Percentiles rank a stretch among this genome's conserved stretches.
Conservation (phyloP, 2,329 filamentous ascomycete genomes). For the Nothophaeocryptopus gaeumannii region DNA sequence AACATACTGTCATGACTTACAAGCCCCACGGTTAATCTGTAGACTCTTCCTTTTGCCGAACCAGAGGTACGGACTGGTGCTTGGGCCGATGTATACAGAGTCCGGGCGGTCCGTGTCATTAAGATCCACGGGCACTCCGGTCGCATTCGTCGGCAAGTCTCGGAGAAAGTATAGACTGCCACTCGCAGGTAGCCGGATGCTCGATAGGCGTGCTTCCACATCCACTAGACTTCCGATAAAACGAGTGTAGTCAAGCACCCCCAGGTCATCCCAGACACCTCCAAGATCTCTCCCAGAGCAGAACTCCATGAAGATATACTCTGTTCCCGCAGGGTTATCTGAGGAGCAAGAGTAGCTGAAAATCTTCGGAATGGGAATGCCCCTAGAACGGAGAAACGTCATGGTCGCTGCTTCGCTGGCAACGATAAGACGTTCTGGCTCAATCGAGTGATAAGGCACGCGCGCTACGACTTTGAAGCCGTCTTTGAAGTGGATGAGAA, state of each 20-base stretch:
- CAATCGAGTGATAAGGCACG: conserved; percentile 21
- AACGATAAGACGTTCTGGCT: conserved; percentile 17
- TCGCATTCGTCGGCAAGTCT: conserved; percentile 22
- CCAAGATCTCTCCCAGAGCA: conserved; percentile 19
- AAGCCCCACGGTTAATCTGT: conserved; percentile 33
- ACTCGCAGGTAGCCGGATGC: conserved; percentile 32
- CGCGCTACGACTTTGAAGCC: conserved; percentile 25
- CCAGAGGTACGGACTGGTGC: conserved; percentile 31
- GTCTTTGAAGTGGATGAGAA: conserved; percentile 18
- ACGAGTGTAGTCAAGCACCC: conserved; percentile 23
- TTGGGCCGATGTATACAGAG: conserved; percentile 34
- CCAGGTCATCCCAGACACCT: conserved; percentile 21
- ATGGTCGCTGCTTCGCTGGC: conserved; percentile 30
- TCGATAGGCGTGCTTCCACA: conserved; percentile 30
- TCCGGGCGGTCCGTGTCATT: conserved; percentile 6
- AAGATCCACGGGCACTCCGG: conserved; percentile 21
- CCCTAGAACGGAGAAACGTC: conserved; percentile 21
- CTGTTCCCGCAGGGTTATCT: conserved; percentile 26
- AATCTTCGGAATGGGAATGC: conserved; percentile 24
- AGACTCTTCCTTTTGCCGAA: conserved; percentile 31
- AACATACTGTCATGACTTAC: conserved; percentile 25
- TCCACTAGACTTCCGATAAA: conserved; percentile 32
- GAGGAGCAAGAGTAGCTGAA: conserved; percentile 22
- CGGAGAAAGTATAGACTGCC: conserved; percentile 37
- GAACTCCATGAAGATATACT: conserved; percentile 30